These are phyloP conservation scores for Wickerhamiella allomyrinae DNA, from an alignment of 805 yeast species.

Conservation along the genomic window DNA sequence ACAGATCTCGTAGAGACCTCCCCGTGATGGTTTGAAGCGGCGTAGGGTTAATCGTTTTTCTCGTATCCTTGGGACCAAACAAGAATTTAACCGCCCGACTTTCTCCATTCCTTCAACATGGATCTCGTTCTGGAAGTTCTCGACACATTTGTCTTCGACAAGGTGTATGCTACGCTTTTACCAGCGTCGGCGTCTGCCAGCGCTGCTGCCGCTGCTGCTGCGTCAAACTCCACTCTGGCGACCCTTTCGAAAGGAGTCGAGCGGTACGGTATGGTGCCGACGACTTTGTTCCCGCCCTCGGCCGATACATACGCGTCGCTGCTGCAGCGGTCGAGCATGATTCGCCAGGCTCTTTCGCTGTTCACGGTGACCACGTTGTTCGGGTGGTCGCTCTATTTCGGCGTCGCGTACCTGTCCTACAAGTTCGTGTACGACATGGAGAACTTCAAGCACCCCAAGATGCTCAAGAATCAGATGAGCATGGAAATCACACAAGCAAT, in stretches of 20 bases:
- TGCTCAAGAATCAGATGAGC: slow-evolving; percentile 81
- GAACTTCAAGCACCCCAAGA: slow-evolving; percentile 90
- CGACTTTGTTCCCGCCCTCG: slow-evolving; percentile 43
- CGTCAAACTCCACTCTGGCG: slow-evolving; percentile 1
- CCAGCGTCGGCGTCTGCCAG: slow-evolving; percentile 28
- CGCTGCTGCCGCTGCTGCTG: background rate
- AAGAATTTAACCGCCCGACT: background rate
- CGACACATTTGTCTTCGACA: slow-evolving; percentile 65
- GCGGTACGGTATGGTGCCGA: slow-evolving; percentile 26
- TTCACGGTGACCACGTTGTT: slow-evolving; percentile 59
- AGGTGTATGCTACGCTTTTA: slow-evolving; percentile 49
- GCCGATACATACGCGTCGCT: slow-evolving; percentile 49
- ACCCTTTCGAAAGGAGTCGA: slow-evolving; percentile 2
- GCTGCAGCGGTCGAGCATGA: slow-evolving; percentile 52
- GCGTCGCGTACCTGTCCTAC: slow-evolving; percentile 66
- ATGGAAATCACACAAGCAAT: slow-evolving; percentile 69
- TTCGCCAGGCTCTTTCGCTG: slow-evolving; percentile 59
- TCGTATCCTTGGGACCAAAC: background rate
- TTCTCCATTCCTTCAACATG: slow-evolving; percentile 33
- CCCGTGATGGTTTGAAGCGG: too few relatives aligned
- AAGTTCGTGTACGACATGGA: slow-evolving; percentile 69
- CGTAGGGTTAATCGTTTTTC: background rate
- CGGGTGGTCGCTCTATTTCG: slow-evolving; percentile 73
- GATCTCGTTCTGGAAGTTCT: slow-evolving; percentile 76
- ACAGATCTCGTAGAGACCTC: too few relatives aligned